These are phyloP conservation scores for Nepenthes mirabilis DNA, from an alignment of 148 eudicot species.

Conservation along the genomic window DNA sequence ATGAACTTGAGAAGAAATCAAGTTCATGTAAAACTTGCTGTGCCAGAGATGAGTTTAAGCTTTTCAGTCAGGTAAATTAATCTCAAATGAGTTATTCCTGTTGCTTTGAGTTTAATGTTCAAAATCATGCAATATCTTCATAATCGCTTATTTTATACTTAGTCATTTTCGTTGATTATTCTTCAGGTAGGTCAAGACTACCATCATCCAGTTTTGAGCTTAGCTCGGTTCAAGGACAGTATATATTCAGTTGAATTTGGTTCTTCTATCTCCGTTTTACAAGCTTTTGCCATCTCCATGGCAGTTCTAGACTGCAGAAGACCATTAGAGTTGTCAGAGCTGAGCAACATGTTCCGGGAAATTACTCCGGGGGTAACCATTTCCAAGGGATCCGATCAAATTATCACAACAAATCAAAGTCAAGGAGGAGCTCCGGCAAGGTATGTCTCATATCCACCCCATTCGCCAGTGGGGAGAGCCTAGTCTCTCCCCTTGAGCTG, in stretches of 20 bases:
- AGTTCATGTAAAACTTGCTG: constrained; percentile 12
- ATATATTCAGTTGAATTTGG: constrained; percentile 57
- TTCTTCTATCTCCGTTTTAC: constrained; percentile 53
- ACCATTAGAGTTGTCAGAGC: constrained; percentile 29
- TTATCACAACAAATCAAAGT: constrained; percentile 12
- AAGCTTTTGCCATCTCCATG: constrained; percentile 66
- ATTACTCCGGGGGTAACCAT: constrained; percentile 14
- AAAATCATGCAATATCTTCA: too few relatives aligned
- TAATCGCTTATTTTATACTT: too few relatives aligned
- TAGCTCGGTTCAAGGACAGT: constrained; percentile 49
- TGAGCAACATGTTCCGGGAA: constrained; percentile 16
- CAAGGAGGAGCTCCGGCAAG: constrained; percentile 31
- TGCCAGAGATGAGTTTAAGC: constrained; percentile 26
- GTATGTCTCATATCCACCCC: constrained; percentile 35
- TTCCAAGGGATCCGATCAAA: constrained; percentile 7
- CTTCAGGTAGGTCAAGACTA: constrained; percentile 38
- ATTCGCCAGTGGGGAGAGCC: constrained; percentile 65
- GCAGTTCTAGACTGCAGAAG: constrained; percentile 42
- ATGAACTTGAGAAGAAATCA: constrained; percentile 11
- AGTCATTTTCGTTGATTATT: neutral
- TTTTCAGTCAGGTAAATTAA: constrained; percentile 45
- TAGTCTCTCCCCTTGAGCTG: constrained; percentile 1
- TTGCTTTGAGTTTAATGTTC: neutral
- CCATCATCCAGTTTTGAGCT: constrained; percentile 31
- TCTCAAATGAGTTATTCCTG: neutral